Conservation (phyloP, 192 early-diverging fungal genomes). For the Coemansia sp. region DNA sequence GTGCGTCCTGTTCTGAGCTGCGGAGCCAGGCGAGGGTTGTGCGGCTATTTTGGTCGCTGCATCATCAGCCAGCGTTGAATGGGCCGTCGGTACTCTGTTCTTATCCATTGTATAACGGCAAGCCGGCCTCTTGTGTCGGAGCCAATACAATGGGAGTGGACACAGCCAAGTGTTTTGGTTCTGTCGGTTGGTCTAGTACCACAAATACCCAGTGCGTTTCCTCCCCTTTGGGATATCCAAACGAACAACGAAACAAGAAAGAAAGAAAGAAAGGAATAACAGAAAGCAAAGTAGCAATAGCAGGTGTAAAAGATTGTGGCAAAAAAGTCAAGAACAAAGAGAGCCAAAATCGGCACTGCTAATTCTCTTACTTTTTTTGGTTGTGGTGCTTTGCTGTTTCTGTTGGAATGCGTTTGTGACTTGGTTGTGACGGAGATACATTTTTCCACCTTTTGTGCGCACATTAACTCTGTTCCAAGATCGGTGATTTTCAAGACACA, state of each 20-base stretch:
- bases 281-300: not conserved
- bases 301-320: not conserved
- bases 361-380: not conserved
- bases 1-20: constrained; percentile 4
- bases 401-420: not conserved
- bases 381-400: not conserved
- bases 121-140: not conserved
- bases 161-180: not conserved
- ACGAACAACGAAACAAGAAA: not conserved
- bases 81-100: constrained; percentile 3
- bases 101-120: constrained; percentile 1
- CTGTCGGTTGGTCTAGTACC: not conserved
- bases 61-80: constrained; percentile 3
- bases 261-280: not conserved
- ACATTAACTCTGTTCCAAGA: not conserved
- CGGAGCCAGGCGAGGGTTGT: not conserved
- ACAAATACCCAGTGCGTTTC: not conserved
- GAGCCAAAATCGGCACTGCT: not conserved
- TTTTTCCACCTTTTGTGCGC: not conserved
- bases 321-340: not conserved
- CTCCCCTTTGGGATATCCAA: constrained; percentile 1
- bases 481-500: not conserved
- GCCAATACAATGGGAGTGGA: not conserved
- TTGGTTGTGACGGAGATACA: not conserved
- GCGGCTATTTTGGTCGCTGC: constrained; percentile 3